These are phyloP conservation scores for Xylariaceae sp. DNA, from an alignment of 2,329 filamentous ascomycete genomes.

Conservation along the genomic window DNA sequence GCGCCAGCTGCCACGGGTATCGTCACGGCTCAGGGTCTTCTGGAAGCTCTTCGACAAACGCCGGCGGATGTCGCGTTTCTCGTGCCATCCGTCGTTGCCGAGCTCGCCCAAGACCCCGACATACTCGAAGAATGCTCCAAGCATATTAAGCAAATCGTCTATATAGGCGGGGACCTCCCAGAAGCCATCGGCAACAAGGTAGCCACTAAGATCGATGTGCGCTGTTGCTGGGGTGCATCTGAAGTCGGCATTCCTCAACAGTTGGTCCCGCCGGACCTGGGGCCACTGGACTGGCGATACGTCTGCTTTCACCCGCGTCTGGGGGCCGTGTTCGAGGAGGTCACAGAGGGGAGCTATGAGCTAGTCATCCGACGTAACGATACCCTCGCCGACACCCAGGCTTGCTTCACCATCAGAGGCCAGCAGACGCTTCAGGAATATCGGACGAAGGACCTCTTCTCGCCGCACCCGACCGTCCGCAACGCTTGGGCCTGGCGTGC, in stretches of 20 bases:
- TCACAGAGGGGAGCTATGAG: constrained; percentile 19
- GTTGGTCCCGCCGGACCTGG: not conserved
- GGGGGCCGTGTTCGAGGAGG: constrained; percentile 24
- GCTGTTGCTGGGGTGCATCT: constrained; percentile 31
- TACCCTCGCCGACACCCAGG: constrained; percentile 12
- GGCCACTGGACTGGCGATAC: constrained; percentile 30
- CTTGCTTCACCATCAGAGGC: constrained; percentile 11
- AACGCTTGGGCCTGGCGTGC: not conserved
- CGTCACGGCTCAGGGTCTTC: constrained; percentile 24
- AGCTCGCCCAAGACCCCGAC: constrained; percentile 27
- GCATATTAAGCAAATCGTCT: constrained; percentile 29
- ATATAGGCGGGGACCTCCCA: constrained; percentile 34
- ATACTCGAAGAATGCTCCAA: constrained; percentile 27
- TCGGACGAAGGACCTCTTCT: not conserved
- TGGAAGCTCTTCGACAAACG: constrained; percentile 26
- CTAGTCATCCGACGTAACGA: constrained; percentile 21
- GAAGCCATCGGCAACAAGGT: constrained; percentile 31
- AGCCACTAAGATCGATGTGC: constrained; percentile 29
- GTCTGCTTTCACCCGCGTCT: constrained; percentile 28
- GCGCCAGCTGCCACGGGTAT: constrained; percentile 23
- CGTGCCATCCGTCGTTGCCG: constrained; percentile 32
- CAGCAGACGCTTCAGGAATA: too few relatives aligned
- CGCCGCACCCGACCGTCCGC: not conserved
- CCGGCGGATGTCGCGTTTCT: constrained; percentile 29
- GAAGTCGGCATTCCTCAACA: constrained; percentile 27